These are phyloP conservation scores for Pythium utonaiense DNA, from an alignment of 352 stramenopile species.

Conservation along the genomic window DNA sequence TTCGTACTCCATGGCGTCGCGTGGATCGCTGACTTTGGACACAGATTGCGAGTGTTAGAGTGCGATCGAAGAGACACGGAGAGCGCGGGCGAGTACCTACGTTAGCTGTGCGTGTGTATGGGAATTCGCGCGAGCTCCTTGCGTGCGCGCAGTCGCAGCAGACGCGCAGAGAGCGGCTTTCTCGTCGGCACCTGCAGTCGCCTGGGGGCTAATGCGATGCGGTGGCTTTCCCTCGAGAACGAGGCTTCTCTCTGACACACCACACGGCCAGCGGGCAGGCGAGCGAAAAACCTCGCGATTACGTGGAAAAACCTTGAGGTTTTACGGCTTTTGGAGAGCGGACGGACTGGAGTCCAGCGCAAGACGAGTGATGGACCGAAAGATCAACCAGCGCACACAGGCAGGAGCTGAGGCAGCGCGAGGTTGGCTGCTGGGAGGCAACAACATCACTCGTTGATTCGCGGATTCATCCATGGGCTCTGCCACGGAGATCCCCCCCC, in stretches of 20 bases:
- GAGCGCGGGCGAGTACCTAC: not conserved
- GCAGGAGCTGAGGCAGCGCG: no score
- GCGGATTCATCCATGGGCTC: not conserved
- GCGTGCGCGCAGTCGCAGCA: not conserved
- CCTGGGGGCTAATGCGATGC: conserved; percentile 9
- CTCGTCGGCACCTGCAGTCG: not conserved
- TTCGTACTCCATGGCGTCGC: conserved; percentile 76
- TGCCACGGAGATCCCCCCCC: no score
- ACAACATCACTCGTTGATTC: conserved; percentile 1
- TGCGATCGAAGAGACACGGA: not conserved
- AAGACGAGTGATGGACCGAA: not conserved
- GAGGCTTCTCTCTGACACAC: conserved; percentile 24
- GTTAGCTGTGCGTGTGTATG: not conserved
- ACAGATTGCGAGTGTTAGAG: not conserved
- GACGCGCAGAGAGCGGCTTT: not conserved
- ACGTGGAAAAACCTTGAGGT: not conserved
- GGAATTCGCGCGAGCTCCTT: not conserved
- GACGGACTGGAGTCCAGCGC: not conserved
- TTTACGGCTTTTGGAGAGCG: not conserved
- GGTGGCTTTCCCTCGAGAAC: conserved; percentile 18
- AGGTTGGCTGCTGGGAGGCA: no score
- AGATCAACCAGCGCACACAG: no score
- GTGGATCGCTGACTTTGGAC: not conserved
- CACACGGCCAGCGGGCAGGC: not conserved
- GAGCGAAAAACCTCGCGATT: not conserved